Evolutionary conservation across 108 stramenopile genomes (phyloP).

Genomic region (Skeletonema potamos): DNA sequence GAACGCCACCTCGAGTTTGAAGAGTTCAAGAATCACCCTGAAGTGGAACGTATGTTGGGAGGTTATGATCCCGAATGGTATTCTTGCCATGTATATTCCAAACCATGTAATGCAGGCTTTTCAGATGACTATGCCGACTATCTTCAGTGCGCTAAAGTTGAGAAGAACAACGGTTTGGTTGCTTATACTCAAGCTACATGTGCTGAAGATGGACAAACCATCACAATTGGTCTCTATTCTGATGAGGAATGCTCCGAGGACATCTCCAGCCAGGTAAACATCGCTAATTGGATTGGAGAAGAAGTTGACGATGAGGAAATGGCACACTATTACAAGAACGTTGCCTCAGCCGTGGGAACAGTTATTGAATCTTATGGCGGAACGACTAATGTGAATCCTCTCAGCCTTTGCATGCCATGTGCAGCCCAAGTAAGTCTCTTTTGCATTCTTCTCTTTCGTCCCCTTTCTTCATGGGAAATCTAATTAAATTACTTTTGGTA

Average conservation of each 20-base stretch:
- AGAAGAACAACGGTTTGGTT: constrained; percentile 46
- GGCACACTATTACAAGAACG: constrained; percentile 1
- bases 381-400: not conserved
- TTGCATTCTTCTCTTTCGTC: too few relatives aligned
- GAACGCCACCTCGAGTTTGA: constrained; percentile 26
- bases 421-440: not conserved
- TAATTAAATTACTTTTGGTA: too few relatives aligned
- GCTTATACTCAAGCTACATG: constrained; percentile 65
- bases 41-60: constrained; percentile 20
- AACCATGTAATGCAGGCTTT: constrained; percentile 9
- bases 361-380: not conserved
- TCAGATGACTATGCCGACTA: constrained; percentile 14
- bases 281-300: constrained; percentile 27
- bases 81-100: constrained; percentile 26
- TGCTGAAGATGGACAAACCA: constrained; percentile 54
- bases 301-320: constrained; percentile 25
- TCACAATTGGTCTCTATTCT: constrained; percentile 71
- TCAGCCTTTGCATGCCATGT: not conserved
- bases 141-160: constrained; percentile 37
- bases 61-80: constrained; percentile 43
- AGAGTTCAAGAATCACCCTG: constrained; percentile 44
- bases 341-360: too few relatives aligned
- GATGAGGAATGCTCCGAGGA: constrained; percentile 77
- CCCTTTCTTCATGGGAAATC: too few relatives aligned
- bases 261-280: constrained; percentile 40